Base-by-base conservation (phyloP, 2,329 filamentous ascomycete species). In the Arthrinium puccinioides region DNA sequence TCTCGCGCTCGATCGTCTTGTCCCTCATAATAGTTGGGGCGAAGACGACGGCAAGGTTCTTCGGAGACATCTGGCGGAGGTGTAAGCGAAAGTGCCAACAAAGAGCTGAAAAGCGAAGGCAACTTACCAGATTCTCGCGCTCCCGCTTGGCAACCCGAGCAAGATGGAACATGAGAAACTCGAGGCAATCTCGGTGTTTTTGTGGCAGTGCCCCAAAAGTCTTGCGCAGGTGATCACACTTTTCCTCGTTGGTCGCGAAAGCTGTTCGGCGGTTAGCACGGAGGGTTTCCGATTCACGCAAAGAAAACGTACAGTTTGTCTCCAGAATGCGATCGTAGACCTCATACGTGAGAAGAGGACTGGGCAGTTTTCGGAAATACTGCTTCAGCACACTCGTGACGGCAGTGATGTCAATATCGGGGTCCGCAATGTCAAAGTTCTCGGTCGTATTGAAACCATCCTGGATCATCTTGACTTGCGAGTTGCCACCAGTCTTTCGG, bases 11-110 rank as follows among this genome's bases (percentile, higher is more conserved):
- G 43, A 97, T 76, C 53, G 83, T 90, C 55, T 81, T 74, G 39
- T 94, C 88, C 49, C 90, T 79, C 87, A 98, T 94, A 50, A 98
- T 94, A 1, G 92, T 98, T 7, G 92, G 92, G 8, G 92, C 92
- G 57, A 98, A 98, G 25, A 98, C 92, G 28, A 98, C 92, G 4
- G 92, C 88, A 43, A 97, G 67, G 56, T 98, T 98, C 63, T 94
- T 86, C 39, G 90, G 86, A 18, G 87, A 95, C 92, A 98, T 98
- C 79, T 86, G 42, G 3, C 31, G 10, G 31, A 20, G 4, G 40
- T 9, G n/a, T 33, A 13, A 33, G n/a, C 6, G n/a, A 10, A n/a
- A 9, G 11, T 33, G 5, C 29, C 9, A 6, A 4, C n/a, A n/a
- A 13, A 9, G 25, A 9, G 8, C 9, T 24, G 23, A 1, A 39